Percentiles rank a stretch among this genome's conserved stretches.
Evolutionary conservation across 768 basidiomycete genomes (phyloP).

Genomic region (Rhodosporidiobolus odoratus): DNA sequence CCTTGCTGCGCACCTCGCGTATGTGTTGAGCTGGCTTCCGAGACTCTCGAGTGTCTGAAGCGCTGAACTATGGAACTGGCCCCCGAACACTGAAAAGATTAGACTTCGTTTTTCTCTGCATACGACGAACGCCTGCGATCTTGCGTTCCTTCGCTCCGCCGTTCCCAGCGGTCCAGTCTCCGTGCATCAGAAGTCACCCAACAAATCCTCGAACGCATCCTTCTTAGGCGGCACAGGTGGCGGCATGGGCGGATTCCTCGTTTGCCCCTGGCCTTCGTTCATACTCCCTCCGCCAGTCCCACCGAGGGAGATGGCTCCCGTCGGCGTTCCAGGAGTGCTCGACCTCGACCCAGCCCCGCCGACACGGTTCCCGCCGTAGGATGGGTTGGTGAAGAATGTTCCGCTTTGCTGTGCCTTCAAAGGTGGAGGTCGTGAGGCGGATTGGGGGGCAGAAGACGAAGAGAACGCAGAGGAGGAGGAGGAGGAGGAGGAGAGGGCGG

Average conservation of each 20-base stretch:
- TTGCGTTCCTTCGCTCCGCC: too few species aligned
- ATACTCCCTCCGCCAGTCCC: neutral
- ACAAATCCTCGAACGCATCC: constrained; percentile 49
- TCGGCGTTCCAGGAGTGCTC: neutral
- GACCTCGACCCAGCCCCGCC: neutral
- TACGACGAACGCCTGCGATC: too few species aligned
- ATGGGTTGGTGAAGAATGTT: constrained; percentile 30
- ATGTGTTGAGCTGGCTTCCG: too few species aligned
- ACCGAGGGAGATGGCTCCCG: constrained; percentile 19
- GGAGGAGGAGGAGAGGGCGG: neutral
- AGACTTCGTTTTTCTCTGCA: too few species aligned
- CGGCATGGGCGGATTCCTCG: constrained; percentile 7
- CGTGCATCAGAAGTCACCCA: constrained; percentile 45
- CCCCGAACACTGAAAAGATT: too few species aligned
- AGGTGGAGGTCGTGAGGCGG: neutral
- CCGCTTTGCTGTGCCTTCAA: neutral
- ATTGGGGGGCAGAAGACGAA: neutral
- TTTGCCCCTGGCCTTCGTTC: neutral
- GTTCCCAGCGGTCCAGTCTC: too few species aligned
- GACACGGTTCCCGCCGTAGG: neutral
- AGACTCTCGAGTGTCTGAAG: too few species aligned
- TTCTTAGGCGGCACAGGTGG: constrained; percentile 36
- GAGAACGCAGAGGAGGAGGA: neutral
- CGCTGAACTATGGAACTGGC: too few species aligned
- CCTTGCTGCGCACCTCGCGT: too few species aligned